These are phyloP conservation scores for Fusarium napiforme DNA, from an alignment of 2,329 filamentous ascomycete genomes.

Conservation along the genomic window DNA sequence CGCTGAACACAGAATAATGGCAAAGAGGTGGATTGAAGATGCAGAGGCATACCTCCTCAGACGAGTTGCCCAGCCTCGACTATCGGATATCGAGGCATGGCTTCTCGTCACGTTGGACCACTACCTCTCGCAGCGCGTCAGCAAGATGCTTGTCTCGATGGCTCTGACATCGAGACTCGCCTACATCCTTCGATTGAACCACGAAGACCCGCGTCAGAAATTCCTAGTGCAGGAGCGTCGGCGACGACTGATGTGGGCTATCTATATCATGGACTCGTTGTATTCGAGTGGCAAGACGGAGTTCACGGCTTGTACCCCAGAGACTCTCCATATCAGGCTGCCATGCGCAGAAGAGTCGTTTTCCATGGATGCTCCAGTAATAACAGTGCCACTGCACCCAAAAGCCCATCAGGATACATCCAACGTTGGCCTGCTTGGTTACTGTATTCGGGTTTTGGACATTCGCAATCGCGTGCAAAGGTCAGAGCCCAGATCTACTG, in stretches of 20 bases:
- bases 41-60: slow-evolving; percentile 27
- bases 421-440: slow-evolving; percentile 9
- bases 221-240: slow-evolving; percentile 34
- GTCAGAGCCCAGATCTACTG: background rate
- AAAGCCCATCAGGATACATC: background rate
- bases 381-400: background rate
- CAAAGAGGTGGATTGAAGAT: slow-evolving; percentile 28
- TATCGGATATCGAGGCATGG: slow-evolving; percentile 39
- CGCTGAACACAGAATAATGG: background rate
- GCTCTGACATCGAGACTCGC: slow-evolving; percentile 27
- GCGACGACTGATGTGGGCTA: slow-evolving; percentile 39
- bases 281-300: slow-evolving; percentile 25
- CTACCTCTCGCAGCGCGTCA: slow-evolving; percentile 31
- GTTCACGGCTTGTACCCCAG: slow-evolving; percentile 12
- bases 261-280: slow-evolving; percentile 24
- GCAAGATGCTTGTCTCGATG: slow-evolving; percentile 38
- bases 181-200: slow-evolving; percentile 37
- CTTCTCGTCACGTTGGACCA: slow-evolving; percentile 37
- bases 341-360: slow-evolving; percentile 21
- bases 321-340: slow-evolving; percentile 3
- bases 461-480: slow-evolving; percentile 28
- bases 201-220: slow-evolving; percentile 24
- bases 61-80: slow-evolving; percentile 14
- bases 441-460: slow-evolving; percentile 11
- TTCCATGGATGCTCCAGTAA: slow-evolving; percentile 7